Evolutionary conservation across 2,329 filamentous ascomycete genomes (phyloP).

Genomic region (Juglanconis juglandina): DNA sequence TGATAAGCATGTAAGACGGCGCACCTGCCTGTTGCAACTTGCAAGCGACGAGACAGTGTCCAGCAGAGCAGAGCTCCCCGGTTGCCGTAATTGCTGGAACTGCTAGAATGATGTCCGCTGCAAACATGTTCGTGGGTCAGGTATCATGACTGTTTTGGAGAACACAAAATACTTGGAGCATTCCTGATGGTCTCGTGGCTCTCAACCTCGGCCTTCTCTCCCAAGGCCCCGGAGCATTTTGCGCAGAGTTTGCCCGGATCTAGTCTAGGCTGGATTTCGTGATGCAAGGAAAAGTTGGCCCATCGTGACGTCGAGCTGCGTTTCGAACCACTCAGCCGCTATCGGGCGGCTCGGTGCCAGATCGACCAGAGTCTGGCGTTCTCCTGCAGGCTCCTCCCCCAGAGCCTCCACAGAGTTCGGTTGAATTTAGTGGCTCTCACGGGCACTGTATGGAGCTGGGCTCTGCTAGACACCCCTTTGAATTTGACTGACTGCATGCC

Average conservation of each 20-base stretch:
- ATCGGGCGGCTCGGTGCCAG: slow-evolving; percentile 13
- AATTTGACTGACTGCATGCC: background rate
- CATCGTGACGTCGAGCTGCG: slow-evolving; percentile 17
- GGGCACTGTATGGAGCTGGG: slow-evolving; percentile 8
- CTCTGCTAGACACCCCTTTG: background rate
- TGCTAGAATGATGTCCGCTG: background rate
- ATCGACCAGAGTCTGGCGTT: slow-evolving; percentile 3
- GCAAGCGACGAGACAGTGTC: background rate
- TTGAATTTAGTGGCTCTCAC: background rate
- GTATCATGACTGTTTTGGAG: background rate
- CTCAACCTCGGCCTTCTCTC: background rate
- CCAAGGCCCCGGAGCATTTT: slow-evolving; percentile 4
- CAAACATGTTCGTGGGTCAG: background rate
- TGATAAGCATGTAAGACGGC: background rate
- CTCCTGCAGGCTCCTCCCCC: slow-evolving; percentile 4
- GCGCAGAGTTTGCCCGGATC: background rate
- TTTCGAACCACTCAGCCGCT: slow-evolving; percentile 9
- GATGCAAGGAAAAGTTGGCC: slow-evolving; percentile 1
- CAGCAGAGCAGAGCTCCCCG: background rate
- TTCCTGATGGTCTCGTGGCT: background rate
- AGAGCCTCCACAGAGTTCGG: background rate
- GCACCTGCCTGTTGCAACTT: background rate
- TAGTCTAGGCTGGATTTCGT: background rate
- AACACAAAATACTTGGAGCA: background rate
- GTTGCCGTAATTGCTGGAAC: background rate